Base-by-base conservation (phyloP, 306 rosid species). In the Mimosa pudica region DNA sequence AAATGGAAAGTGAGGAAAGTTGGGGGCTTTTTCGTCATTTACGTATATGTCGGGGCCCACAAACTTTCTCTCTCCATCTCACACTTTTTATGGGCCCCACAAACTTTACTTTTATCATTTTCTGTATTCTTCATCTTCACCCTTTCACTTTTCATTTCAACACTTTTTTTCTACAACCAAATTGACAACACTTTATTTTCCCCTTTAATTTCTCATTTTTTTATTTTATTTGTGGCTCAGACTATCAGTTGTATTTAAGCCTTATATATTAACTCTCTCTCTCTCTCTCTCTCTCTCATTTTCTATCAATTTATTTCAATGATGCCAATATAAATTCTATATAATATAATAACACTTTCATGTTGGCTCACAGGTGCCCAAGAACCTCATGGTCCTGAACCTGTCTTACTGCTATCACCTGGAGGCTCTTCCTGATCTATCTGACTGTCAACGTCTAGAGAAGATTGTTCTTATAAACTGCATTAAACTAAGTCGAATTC, bases 381-480 rank as follows among this genome's bases (percentile, higher is more conserved):
- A 80, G 80, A 88, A 84, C 32, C 78, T 89, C 79, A 77, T 64
- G 88, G 82, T 87, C 18, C 54, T 89, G 84, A 87, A 85, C 82
- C 91, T 92, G 42, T 68, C 79, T 10, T 0, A 48, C n/a, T 89
- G 92, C 79, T 1, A 1, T 58, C 30, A 49, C 35, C 89, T 88
- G 20, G 70, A 77, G 32, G 67, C 77, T 47, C 68, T 87, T 76
- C 97, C 94, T 67, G 89, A 92, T 76, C 77, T 92, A 60, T 87
- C 94, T 55, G 68, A 82, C 18, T 83, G 87, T 81, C 78, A 6
- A 62, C 61, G 17, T 16, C 66, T 92, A 68, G 87, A 88, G 45
- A 87, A 89, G 87, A 77, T 92, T 77, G 73, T 73, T 66, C 86
- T 92, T 14, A 87, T 81, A 51, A 54, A 20, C 32, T 89, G 97